Conservation (phyloP, 805 yeast genomes). For the Kuraishia floccosa region DNA sequence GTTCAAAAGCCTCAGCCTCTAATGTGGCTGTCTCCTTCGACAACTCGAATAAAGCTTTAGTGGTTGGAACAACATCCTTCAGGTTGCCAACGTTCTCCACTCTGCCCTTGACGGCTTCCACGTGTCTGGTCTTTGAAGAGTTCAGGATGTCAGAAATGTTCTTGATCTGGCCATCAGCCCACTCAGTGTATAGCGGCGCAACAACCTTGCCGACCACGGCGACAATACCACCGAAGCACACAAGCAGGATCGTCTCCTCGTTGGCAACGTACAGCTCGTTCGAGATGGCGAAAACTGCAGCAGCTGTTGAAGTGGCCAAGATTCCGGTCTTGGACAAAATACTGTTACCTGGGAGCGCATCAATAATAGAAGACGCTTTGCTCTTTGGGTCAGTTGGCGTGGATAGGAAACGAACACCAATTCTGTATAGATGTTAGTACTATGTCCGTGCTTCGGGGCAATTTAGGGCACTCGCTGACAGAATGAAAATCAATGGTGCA, state of each 20-base stretch:
- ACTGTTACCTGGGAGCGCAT: conserved; percentile 88
- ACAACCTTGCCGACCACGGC: conserved; percentile 72
- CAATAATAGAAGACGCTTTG: conserved; percentile 82
- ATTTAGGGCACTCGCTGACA: too few relatives aligned
- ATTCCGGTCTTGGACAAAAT: conserved; percentile 87
- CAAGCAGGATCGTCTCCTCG: conserved; percentile 83
- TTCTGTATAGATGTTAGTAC: conserved; percentile 15
- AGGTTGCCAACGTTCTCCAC: conserved; percentile 80
- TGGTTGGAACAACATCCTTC: conserved; percentile 84
- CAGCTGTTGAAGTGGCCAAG: conserved; percentile 91
- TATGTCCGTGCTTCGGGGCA: too few relatives aligned
- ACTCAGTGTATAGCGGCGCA: conserved; percentile 90
- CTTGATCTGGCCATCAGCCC: conserved; percentile 81
- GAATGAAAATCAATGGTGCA: too few relatives aligned
- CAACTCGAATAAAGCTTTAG: conserved; percentile 84
- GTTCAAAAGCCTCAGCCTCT: conserved; percentile 90
- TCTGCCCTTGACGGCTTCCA: conserved; percentile 86
- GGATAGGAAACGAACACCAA: conserved; percentile 57
- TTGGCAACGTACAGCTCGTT: conserved; percentile 88
- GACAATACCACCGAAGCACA: conserved; percentile 69
- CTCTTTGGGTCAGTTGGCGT: conserved; percentile 77
- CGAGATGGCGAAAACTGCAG: conserved; percentile 87
- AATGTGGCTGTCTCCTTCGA: conserved; percentile 95
- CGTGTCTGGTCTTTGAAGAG: conserved; percentile 83
- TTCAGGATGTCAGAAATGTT: conserved; percentile 75